phyloP scores from a whole-genome alignment of 2,329 filamentous ascomycete genomes.

The Hypoxylon sp. region DNA sequence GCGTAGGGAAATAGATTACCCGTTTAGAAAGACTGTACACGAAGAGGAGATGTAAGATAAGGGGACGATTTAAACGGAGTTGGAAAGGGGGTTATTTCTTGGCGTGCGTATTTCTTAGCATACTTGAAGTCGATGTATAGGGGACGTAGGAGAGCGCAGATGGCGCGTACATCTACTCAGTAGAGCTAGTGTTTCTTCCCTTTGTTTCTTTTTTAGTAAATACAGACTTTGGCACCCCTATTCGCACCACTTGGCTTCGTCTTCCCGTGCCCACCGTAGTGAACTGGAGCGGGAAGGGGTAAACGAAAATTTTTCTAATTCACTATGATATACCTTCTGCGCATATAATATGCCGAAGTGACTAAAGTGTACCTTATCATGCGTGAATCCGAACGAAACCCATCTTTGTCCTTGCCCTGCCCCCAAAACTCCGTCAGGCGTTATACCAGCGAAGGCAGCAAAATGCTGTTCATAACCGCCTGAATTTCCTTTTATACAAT shows the following conservation, averaged over 20 bases:
- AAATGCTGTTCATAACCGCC: slow-evolving; percentile 18
- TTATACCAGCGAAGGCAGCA: slow-evolving; percentile 26
- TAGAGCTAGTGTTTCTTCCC: slow-evolving; percentile 17
- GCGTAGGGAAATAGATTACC: too few species aligned
- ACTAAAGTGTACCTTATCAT: slow-evolving; percentile 12
- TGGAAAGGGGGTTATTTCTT: not conserved
- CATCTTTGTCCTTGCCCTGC: slow-evolving; percentile 25
- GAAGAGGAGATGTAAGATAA: not conserved
- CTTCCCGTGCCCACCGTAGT: slow-evolving; percentile 10
- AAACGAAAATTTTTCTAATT: slow-evolving; percentile 7
- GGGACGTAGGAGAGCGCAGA: too few species aligned
- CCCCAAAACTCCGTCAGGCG: slow-evolving; percentile 42
- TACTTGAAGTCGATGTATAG: not conserved
- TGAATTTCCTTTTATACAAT: slow-evolving; percentile 34
- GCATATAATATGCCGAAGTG: not conserved
- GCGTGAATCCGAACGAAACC: slow-evolving; percentile 17
- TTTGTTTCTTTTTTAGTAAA: slow-evolving; percentile 14
- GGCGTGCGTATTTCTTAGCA: not conserved
- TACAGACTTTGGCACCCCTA: slow-evolving; percentile 13
- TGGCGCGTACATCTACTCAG: slow-evolving; percentile 22
- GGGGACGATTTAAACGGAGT: not conserved
- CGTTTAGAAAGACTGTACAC: not conserved
- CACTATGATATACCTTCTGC: slow-evolving; percentile 12
- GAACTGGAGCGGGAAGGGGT: slow-evolving; percentile 13
- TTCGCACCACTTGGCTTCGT: not conserved